phyloP scores from a whole-genome alignment of 257 asterid species.

The Penstemon eatonii region DNA sequence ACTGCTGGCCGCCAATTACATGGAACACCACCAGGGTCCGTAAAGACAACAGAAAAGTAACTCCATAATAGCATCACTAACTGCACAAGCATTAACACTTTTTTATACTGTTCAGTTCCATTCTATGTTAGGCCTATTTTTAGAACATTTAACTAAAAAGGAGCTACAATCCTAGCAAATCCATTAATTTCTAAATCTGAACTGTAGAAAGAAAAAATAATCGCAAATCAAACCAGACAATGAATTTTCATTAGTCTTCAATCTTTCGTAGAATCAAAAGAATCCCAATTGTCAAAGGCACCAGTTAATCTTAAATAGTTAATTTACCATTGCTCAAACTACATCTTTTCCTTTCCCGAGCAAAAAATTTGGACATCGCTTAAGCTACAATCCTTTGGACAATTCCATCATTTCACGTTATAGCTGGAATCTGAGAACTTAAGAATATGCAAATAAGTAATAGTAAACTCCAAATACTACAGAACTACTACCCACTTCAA shows the following conservation, averaged over 20 bases:
- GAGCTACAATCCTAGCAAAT: too few species aligned
- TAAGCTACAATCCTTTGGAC: neutral
- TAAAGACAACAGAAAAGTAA: slow-evolving; percentile 66
- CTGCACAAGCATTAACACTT: slow-evolving; percentile 36
- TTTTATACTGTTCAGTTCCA: slow-evolving; percentile 32
- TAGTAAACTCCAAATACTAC: slow-evolving; percentile 3
- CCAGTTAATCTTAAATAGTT: neutral
- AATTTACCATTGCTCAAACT: slow-evolving; percentile 11
- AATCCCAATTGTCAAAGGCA: neutral
- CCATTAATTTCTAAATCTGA: too few species aligned
- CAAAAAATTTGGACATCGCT: slow-evolving; percentile 19
- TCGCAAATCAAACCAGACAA: neutral
- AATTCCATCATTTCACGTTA: slow-evolving; percentile 8
- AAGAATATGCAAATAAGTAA: slow-evolving; percentile 3
- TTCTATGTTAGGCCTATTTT: neutral
- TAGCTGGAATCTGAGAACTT: slow-evolving; percentile 14
- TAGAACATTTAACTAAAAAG: too few species aligned
- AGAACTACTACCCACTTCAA: slow-evolving; percentile 10
- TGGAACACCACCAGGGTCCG: slow-evolving; percentile 69
- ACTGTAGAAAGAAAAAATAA: neutral
- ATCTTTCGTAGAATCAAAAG: neutral
- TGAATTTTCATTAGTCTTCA: neutral
- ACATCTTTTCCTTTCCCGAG: slow-evolving; percentile 16
- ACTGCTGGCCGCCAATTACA: slow-evolving; percentile 56
- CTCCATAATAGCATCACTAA: slow-evolving; percentile 74